Conservation (phyloP, 495 filamentous ascomycete genomes). For the Immersiella caudata region DNA sequence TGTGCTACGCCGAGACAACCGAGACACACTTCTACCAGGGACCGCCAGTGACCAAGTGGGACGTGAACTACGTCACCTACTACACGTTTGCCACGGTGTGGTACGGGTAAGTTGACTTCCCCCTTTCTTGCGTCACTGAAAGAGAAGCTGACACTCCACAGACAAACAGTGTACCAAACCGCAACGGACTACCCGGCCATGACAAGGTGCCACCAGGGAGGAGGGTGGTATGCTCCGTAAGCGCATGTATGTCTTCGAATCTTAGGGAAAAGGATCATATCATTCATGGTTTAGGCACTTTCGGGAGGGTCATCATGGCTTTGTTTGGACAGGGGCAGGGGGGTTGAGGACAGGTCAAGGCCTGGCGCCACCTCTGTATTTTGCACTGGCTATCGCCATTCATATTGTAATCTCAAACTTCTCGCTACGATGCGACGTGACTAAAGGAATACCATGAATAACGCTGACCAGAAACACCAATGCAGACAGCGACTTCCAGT, state of each 20-base stretch:
- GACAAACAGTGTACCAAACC: constrained; percentile 29
- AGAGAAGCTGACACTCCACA: constrained; percentile 3
- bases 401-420: no score
- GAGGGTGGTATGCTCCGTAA: constrained; percentile 32
- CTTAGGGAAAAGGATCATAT: not conserved
- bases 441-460: no score
- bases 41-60: constrained; percentile 30
- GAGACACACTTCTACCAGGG: constrained; percentile 33
- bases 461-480: no score
- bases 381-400: no score
- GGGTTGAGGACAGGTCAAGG: no score
- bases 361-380: no score
- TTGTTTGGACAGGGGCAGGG: not conserved
- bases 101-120: constrained; percentile 29
- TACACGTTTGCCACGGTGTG: constrained; percentile 35
- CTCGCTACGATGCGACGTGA: no score
- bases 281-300: not conserved
- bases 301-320: not conserved
- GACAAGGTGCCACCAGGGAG: constrained; percentile 33
- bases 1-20: constrained; percentile 32
- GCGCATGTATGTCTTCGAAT: not conserved
- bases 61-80: constrained; percentile 32
- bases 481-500: no score
- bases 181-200: constrained; percentile 32
- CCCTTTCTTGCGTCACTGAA: not conserved